Evolutionary conservation across 176 grass and related monocot genomes (phyloP).

Genomic region (Aegilops sharonensis): DNA sequence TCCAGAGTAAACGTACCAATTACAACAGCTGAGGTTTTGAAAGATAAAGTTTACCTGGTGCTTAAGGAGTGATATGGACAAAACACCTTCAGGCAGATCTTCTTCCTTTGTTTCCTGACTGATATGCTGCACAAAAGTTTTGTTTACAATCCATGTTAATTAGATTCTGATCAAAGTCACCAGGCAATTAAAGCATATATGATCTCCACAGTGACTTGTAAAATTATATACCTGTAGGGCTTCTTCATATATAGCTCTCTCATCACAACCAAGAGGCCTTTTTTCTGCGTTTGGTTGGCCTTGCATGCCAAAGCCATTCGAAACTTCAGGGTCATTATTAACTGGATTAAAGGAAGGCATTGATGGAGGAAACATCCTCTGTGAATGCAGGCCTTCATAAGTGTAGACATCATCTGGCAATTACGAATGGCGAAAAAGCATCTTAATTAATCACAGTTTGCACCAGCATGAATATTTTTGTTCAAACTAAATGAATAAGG

Average conservation of each 20-base stretch:
- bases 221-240: conserved; percentile 70
- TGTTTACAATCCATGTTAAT: neutral
- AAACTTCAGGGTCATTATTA: conserved; percentile 16
- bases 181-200: neutral
- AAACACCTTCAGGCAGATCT: conserved; percentile 71
- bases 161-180: neutral
- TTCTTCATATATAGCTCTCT: conserved; percentile 84
- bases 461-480: neutral
- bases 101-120: conserved; percentile 68
- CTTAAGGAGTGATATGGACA: conserved; percentile 79
- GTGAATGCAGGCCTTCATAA: conserved; percentile 36
- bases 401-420: conserved; percentile 47
- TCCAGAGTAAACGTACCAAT: conserved; percentile 16
- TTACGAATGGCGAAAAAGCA: neutral
- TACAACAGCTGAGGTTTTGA: conserved; percentile 11
- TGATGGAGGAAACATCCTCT: conserved; percentile 56
- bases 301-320: conserved; percentile 32
- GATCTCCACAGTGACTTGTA: neutral
- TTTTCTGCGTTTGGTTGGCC: conserved; percentile 42
- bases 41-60: conserved; percentile 63
- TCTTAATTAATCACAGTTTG: neutral
- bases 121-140: conserved; percentile 55
- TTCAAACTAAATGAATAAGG: neutral
- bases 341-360: conserved; percentile 30
- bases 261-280: conserved; percentile 47